Conservation (phyloP, 2,329 filamentous ascomycete genomes). For the Zasmidium angulare region DNA sequence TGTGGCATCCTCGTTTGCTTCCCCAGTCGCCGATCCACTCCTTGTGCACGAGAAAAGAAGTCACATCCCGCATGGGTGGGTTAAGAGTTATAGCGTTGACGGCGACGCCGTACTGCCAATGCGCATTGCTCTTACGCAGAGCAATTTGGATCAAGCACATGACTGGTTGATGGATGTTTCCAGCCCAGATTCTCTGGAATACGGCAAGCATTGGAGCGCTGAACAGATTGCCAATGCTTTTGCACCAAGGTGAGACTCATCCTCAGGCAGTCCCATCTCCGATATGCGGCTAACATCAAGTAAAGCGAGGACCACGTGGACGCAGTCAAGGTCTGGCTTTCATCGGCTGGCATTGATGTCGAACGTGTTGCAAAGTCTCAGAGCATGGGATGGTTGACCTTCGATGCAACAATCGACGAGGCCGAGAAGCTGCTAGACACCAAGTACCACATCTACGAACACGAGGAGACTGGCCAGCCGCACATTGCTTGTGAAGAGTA, state of each 20-base stretch:
- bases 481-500: conserved; percentile 43
- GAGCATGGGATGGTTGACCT: conserved; percentile 57
- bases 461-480: conserved; percentile 35
- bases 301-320: conserved; percentile 45
- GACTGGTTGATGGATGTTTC: conserved; percentile 41
- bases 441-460: conserved; percentile 54
- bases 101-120: conserved; percentile 33
- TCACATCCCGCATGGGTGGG: conserved; percentile 31
- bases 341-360: conserved; percentile 50
- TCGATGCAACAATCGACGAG: conserved; percentile 56
- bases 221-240: conserved; percentile 47
- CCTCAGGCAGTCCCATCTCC: neutral
- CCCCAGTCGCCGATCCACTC: conserved; percentile 24
- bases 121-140: conserved; percentile 36
- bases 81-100: conserved; percentile 27
- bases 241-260: conserved; percentile 34
- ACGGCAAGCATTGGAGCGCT: conserved; percentile 43
- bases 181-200: conserved; percentile 43
- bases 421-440: conserved; percentile 55
- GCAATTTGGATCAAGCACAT: conserved; percentile 34
- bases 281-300: neutral
- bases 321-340: conserved; percentile 56
- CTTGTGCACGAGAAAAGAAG: conserved; percentile 35
- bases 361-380: conserved; percentile 52
- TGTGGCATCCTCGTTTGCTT: conserved; percentile 20